Evolutionary conservation across 768 basidiomycete species (phyloP).

Genomic region (Boletus speciosus): DNA sequence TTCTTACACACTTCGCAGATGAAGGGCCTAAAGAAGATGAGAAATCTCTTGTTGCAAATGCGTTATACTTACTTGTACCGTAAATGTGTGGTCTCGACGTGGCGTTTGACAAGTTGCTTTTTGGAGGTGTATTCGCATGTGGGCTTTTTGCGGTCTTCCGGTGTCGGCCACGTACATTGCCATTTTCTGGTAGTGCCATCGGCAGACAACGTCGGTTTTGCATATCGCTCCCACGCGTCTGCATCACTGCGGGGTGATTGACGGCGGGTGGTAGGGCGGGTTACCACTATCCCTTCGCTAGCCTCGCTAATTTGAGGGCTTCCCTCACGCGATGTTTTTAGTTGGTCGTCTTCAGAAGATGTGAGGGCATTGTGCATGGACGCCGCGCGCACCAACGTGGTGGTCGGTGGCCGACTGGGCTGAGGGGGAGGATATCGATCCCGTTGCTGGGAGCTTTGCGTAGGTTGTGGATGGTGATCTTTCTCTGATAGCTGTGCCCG

Average conservation of each 20-base stretch:
- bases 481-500: conserved; percentile 22
- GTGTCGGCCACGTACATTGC: conserved; percentile 41
- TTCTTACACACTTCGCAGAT: conserved; percentile 50
- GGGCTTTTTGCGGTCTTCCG: conserved; percentile 29
- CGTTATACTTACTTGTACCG: conserved; percentile 49
- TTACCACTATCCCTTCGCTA: conserved; percentile 23
- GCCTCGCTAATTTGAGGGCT: conserved; percentile 32
- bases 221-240: conserved; percentile 34
- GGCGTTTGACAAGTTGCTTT: conserved; percentile 67
- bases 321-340: conserved; percentile 27
- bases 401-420: conserved; percentile 4
- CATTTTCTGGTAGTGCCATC: conserved; percentile 37
- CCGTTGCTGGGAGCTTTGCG: conserved; percentile 15
- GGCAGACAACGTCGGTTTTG: conserved; percentile 30
- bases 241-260: conserved; percentile 26
- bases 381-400: conserved; percentile 9
- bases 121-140: conserved; percentile 46
- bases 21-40: conserved; percentile 41
- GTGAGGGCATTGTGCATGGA: conserved; percentile 18
- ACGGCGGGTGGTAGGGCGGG: conserved; percentile 19
- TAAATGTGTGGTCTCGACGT: conserved; percentile 61
- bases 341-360: conserved; percentile 31
- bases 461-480: conserved; percentile 5
- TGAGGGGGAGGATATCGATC: conserved; percentile 5
- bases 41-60: conserved; percentile 8